A percentile compares a stretch with the other conserved stretches of the same genome.
Conservation (phyloP, 345 rosid species). For the Eucalyptus pauciflora region DNA sequence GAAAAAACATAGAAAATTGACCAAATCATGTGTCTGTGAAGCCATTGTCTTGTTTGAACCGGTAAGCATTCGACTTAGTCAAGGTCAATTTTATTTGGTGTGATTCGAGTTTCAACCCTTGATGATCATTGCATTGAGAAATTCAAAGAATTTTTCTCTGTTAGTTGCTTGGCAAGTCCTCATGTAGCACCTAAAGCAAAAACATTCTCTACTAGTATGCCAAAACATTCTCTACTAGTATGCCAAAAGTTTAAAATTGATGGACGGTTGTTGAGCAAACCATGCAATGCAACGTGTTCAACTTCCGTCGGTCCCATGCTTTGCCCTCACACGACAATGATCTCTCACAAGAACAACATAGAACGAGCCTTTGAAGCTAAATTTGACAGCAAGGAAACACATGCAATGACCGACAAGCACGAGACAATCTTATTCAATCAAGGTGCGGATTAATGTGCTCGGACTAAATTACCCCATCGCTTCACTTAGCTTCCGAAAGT, state of each 20-base stretch:
- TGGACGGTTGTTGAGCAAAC: background rate
- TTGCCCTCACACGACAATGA: background rate
- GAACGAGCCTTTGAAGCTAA: background rate
- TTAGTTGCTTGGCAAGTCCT: background rate
- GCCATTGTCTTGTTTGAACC: background rate
- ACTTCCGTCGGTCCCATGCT: background rate
- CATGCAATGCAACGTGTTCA: background rate
- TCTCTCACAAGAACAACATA: background rate
- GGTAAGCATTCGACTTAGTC: background rate
- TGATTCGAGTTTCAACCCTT: background rate
- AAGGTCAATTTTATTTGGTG: background rate
- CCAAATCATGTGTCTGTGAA: background rate
- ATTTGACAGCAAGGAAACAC: background rate
- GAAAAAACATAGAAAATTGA: background rate
- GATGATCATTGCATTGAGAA: background rate
- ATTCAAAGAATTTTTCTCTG: background rate
- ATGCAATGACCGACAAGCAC: background rate
- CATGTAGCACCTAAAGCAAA: background rate
- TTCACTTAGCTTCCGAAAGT: background rate
- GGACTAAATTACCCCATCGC: background rate
- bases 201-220: background rate
- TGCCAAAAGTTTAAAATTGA: background rate
- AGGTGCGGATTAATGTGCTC: background rate
- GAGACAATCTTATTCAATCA: background rate
- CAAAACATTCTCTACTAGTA: background rate